Evolutionary conservation across 1,139 yeast genomes (phyloP), one percentile per base, ranked within the genome.

Genomic region (Meyerozyma guilliermondii): DNA sequence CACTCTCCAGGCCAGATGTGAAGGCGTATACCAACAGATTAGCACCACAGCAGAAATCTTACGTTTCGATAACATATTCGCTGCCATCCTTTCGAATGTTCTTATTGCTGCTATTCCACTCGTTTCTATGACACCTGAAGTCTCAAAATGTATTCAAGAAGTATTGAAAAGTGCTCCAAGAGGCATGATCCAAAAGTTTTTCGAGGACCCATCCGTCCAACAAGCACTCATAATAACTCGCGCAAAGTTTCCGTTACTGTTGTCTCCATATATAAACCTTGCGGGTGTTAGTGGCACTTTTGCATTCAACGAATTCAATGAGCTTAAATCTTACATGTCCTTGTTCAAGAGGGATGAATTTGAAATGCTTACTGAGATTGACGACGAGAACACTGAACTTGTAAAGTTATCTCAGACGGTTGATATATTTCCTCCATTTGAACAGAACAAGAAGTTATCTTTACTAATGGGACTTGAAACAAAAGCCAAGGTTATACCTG

Each of bases 161-260:
- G 76, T 86, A 0, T 56, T 87, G 38, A 61, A 64, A 24, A 66
- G 71, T 20, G 76, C 81, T 31, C 88, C 92, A 5, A 69, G 70
- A 37, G 67, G 71, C 31, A 68, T 83, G 8, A 68, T 83, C 13
- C 80, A 76, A 48, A 68, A 66, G 38, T 82, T 87, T 52, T 82
- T 87, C 53, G 66, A 71, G 1, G 74, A 78, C 47, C 73, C 74
- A 22, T 68, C 77, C 16, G 76, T 83, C 4, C 74, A 75, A 38
- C 74, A 76, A 44, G 68, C 81, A n/a, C 55, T 87, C 26, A 67
- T 78, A 14, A 57, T 87, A 26, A 64, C 88, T 0, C 71, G 83
- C 46, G 83, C 94, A 0, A 87, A 88, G 53, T 76, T 87, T 49
- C 97, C 97, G 0, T 68, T 80, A n/a, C 68, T 80, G 2, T 59